Conservation (phyloP, 768 basidiomycete genomes). For the Lactifluus volemus region DNA sequence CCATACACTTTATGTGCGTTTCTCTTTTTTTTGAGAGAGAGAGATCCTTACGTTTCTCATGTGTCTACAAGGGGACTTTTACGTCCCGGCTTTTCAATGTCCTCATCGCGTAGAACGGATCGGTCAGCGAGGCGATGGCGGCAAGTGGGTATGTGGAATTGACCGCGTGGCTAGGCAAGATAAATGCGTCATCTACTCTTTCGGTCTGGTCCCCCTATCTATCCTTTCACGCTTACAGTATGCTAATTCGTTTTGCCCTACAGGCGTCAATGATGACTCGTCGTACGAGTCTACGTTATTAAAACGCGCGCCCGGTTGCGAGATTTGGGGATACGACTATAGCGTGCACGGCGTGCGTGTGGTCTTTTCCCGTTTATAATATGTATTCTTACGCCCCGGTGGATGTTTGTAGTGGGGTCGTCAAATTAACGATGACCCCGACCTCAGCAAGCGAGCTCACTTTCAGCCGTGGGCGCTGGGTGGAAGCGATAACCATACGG, state of each 20-base stretch:
- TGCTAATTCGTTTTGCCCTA: too few relatives aligned
- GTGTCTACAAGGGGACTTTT: constrained; percentile 26
- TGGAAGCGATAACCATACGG: constrained; percentile 36
- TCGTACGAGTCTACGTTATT: constrained; percentile 42
- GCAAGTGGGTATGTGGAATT: constrained; percentile 45
- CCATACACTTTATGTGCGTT: not conserved
- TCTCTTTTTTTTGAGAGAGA: not conserved
- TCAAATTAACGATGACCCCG: constrained; percentile 28
- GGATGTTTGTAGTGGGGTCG: constrained; percentile 30
- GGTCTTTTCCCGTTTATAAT: too few relatives aligned
- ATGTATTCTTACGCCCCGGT: too few relatives aligned
- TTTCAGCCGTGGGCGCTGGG: constrained; percentile 33
- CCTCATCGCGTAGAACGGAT: constrained; percentile 40
- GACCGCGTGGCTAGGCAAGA: constrained; percentile 27
- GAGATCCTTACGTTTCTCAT: not conserved
- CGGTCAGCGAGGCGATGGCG: constrained; percentile 42
- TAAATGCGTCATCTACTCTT: constrained; percentile 27
- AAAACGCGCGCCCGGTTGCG: constrained; percentile 31
- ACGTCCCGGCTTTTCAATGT: constrained; percentile 39
- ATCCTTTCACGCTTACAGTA: too few relatives aligned
- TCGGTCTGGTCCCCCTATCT: constrained; percentile 26
- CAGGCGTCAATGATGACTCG: constrained; percentile 43
- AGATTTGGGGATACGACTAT: constrained; percentile 36
- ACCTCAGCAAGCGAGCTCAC: constrained; percentile 31
- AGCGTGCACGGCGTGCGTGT: constrained; percentile 28